Evolutionary conservation across 306 rosid species (phyloP).

Genomic region (Abrus precatorius): DNA sequence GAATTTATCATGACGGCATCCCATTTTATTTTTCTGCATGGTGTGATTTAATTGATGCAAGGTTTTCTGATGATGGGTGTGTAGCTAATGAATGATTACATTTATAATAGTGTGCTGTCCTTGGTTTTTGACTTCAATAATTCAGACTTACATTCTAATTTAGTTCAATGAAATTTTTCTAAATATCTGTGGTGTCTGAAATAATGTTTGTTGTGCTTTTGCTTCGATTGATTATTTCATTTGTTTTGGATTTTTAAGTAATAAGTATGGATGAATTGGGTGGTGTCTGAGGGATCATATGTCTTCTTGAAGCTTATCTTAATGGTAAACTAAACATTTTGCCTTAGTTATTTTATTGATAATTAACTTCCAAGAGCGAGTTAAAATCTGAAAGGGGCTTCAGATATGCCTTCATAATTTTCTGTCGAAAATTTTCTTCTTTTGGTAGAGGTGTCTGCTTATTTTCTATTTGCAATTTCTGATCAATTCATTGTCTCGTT

Average conservation of each 20-base stretch:
- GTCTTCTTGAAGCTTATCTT: neutral
- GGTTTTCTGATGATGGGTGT: neutral
- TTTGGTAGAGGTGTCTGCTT: neutral
- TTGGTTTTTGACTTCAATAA: neutral
- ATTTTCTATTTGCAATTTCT: neutral
- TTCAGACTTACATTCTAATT: neutral
- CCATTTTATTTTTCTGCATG: neutral
- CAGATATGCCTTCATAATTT: neutral
- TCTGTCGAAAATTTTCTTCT: slow-evolving; percentile 1
- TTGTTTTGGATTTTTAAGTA: neutral
- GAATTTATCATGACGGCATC: neutral
- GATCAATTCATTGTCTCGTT: neutral
- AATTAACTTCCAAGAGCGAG: neutral
- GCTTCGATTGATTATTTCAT: neutral
- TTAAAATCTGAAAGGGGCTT: neutral
- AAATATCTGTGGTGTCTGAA: neutral
- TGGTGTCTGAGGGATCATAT: neutral
- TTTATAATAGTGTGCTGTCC: neutral
- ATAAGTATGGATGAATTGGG: neutral
- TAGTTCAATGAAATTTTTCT: neutral
- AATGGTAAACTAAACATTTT: neutral
- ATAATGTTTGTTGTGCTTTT: neutral
- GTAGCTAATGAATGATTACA: neutral
- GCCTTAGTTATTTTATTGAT: neutral
- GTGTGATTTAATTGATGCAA: neutral